Evolutionary conservation across 2,329 filamentous ascomycete genomes (phyloP), one percentile per base, ranked within the genome.

Genomic region (Dothistroma septosporum): DNA sequence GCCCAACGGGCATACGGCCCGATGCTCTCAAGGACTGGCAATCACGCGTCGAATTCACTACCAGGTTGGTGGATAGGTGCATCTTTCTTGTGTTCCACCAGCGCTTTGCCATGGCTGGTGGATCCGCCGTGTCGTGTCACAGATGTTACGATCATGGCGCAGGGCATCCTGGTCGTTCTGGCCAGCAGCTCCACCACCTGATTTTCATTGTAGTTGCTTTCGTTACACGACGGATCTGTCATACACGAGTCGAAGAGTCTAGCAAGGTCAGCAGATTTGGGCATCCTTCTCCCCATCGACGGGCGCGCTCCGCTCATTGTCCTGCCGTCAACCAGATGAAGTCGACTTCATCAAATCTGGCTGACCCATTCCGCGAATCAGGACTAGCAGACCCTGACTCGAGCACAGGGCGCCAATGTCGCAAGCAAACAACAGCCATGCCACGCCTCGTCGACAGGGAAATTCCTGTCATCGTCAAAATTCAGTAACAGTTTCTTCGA

Each of bases 21-120:
- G 41, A 48, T 56, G 41, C 14, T 10, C 12, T 54, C n/a, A 2
- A 10, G 4, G 53, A 24, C 33, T 55, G 35, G 41, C 19, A 21
- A 33, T 14, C 41, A 19, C 19, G 41, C 41, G 5, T 28, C n/a
- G 32, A 14, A 16, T 16, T 21, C 16, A n/a, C 6, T 10, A 55
- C 53, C 53, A 47, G 53, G 53, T 57, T 21, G 55, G 24, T 50
- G 44, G 44, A 32, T 49, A 57, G 55, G 21, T 57, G 55, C 55
- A 37, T 57, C 24, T 53, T n/a, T 31, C n/a, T 32, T 35, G n/a
- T 53, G 24, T n/a, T 32, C 28, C 28, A 31, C 47, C 28, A 31
- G 28, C 9, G 22, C 8, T 28, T 24, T 48, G 44, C 44, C 3
- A 37, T 44, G 37, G 16, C 37, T 44, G 14, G 37, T 44, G 37